Percentiles rank a stretch among this genome's conserved stretches.
phyloP scores from a whole-genome alignment of 805 yeast species.

The Kluyveromyces siamensis region DNA sequence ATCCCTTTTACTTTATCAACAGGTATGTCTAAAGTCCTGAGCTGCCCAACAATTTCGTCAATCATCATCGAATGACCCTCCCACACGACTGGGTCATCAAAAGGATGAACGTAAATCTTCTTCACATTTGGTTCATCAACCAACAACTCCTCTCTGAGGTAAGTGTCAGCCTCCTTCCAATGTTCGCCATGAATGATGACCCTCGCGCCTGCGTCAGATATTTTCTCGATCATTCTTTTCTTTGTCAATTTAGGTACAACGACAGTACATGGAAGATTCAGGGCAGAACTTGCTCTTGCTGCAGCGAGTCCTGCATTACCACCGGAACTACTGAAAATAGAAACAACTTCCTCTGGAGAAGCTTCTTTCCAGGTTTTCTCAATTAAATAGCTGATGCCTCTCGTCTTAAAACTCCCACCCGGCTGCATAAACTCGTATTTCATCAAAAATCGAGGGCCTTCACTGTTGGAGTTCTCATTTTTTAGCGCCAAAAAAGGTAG shows the following conservation, averaged over 20 bases:
- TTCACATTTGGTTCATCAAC: constrained; percentile 1
- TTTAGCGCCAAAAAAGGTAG: background rate
- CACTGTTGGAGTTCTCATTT: background rate
- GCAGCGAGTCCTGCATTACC: constrained; percentile 47
- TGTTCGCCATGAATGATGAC: constrained; percentile 37
- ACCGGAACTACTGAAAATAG: constrained; percentile 43
- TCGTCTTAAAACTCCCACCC: constrained; percentile 44
- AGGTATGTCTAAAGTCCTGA: constrained; percentile 15
- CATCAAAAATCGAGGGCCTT: constrained; percentile 28
- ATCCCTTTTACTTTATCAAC: constrained; percentile 32
- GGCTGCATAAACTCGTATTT: constrained; percentile 46
- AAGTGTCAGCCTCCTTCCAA: constrained; percentile 43
- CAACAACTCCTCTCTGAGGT: constrained; percentile 27
- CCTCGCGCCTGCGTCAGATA: constrained; percentile 39
- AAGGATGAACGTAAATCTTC: constrained; percentile 43
- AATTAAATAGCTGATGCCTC: constrained; percentile 44
- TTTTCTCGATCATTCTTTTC: constrained; percentile 33
- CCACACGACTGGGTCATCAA: constrained; percentile 44
- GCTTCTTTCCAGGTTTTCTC: constrained; percentile 20
- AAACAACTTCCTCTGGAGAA: constrained; percentile 23
- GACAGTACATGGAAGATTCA: constrained; percentile 41
- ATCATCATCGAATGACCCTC: constrained; percentile 43
- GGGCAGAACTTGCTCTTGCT: constrained; percentile 29
- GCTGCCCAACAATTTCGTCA: constrained; percentile 33
- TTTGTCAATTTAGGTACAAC: constrained; percentile 47